phyloP scores from a whole-genome alignment of 1,284 basidiomycete genomes.

The Nidula niveotomentosa region DNA sequence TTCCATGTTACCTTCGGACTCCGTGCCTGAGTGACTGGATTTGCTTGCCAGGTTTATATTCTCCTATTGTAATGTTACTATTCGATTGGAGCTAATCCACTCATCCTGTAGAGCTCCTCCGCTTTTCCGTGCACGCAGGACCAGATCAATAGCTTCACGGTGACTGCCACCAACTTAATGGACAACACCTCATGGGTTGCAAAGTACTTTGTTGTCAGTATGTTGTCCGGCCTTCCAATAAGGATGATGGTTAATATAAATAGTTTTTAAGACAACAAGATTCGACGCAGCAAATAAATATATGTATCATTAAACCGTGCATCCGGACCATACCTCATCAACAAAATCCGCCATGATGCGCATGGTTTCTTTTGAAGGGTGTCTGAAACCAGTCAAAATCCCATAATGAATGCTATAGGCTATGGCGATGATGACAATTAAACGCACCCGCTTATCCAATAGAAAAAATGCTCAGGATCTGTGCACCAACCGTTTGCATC shows the following conservation, averaged over 20 bases:
- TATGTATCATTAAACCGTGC: no score
- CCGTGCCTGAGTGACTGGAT: constrained; percentile 69
- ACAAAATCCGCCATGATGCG: constrained; percentile 31
- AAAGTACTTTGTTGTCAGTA: constrained; percentile 72
- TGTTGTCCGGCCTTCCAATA: constrained; percentile 17
- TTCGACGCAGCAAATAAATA: no score
- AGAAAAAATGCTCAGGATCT: constrained; percentile 49
- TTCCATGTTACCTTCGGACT: constrained; percentile 52
- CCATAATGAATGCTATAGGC: background rate
- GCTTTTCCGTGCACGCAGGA: constrained; percentile 47
- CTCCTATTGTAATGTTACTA: background rate
- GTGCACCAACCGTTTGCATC: constrained; percentile 23
- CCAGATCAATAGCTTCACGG: constrained; percentile 61
- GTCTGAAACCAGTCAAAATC: constrained; percentile 5
- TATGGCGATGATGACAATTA: no score
- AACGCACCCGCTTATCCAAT: constrained; percentile 47
- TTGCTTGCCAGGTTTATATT: constrained; percentile 55
- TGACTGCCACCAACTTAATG: constrained; percentile 52
- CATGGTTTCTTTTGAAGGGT: constrained; percentile 19
- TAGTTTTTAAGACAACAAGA: no score
- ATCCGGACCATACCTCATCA: constrained; percentile 25
- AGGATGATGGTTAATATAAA: background rate
- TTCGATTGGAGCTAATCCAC: no score
- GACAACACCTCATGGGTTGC: constrained; percentile 53
- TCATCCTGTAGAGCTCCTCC: constrained; percentile 53